Base-by-base conservation (phyloP, 1,284 basidiomycete species). In the Microbotryum saponariae region DNA sequence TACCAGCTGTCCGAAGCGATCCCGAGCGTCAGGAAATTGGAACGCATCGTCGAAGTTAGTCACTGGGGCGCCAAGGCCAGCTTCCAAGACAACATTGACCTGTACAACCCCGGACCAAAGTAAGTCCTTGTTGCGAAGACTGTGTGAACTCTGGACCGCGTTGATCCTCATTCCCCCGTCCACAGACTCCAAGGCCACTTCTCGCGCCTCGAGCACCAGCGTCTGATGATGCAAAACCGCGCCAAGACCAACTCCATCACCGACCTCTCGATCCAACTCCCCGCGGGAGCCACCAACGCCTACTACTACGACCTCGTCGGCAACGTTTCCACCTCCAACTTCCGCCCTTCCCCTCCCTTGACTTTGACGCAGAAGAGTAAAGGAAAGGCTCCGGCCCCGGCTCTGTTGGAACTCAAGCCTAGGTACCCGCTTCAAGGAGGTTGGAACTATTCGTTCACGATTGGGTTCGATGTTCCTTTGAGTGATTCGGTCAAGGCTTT, bases 1-100 rank as follows among this genome's bases (percentile, higher is more conserved):
- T 98, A 90, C 77, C 79, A 81, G 69, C 85, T 87, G 64, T 87
- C 87, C 42, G 79, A 83, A 59, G 90, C 94, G 0, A 82, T 96
- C 49, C 75, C 92, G 16, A 85, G 89, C 65, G 79, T 96, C 59
- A 81, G 81, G 23, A 83, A 80, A 31, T 81, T 94, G 52, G 81
- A 84, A 60, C 85, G 96, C 51, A 74, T 81, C 0, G 91, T 88
- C 2, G 92, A 98, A 77, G 85, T 98, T 69, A 92, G 89, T 66
- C 94, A 98, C 75, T 98, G 94, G 96, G 92, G 93, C 49, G 84
- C 85, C 55, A 97, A 94, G 75, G 76, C 98, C 49, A 94, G 96
- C 73, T 86, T 94, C 52, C 83, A 97, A 75, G 93, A 99, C 76
- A 83, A 88, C 53, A 83, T 97, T 64, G 75, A 82, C 63, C 78